Evolutionary conservation across 1,284 basidiomycete genomes (phyloP).

Genomic region (Rhodotorula sp.): DNA sequence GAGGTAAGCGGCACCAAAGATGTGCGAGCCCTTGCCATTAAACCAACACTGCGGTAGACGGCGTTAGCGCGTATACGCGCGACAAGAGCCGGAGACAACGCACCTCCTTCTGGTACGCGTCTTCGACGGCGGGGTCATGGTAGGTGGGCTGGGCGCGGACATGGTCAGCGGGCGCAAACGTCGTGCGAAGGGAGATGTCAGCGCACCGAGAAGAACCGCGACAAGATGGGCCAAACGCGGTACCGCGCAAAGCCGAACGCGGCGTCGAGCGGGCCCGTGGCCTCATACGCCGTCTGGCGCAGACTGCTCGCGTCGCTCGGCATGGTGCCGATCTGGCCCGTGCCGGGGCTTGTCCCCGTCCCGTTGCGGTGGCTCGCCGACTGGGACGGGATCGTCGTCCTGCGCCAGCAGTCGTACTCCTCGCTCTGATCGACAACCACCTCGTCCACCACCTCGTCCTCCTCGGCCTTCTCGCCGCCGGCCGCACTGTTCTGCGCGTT

Average conservation of each 20-base stretch:
- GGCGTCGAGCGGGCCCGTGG: conserved; percentile 11
- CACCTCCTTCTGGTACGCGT: conserved; percentile 40
- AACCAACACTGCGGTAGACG: conserved; percentile 19
- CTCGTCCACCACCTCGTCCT: conserved; percentile 36
- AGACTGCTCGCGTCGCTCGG: conserved; percentile 31
- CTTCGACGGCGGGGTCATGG: conserved; percentile 32
- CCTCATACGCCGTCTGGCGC: conserved; percentile 34
- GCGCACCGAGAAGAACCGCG: conserved; percentile 28
- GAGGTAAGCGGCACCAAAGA: conserved; percentile 67
- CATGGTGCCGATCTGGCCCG: conserved; percentile 30
- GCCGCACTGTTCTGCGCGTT: not conserved
- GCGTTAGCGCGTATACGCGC: not conserved
- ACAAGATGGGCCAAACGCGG: conserved; percentile 25
- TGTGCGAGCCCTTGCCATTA: conserved; percentile 25
- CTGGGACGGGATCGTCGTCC: conserved; percentile 16
- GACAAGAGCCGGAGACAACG: not conserved
- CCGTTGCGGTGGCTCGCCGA: conserved; percentile 27
- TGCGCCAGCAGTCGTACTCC: conserved; percentile 32
- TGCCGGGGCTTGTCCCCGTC: conserved; percentile 31
- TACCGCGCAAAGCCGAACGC: conserved; percentile 27
- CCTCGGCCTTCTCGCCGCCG: conserved; percentile 20
- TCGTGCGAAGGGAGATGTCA: too few relatives aligned
- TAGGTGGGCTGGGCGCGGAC: conserved; percentile 20
- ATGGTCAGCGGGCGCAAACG: not conserved
- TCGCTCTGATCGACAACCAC: conserved; percentile 37